Evolutionary conservation across 1,139 yeast species (phyloP).

Genomic region (Candida pseudocylindracea): DNA sequence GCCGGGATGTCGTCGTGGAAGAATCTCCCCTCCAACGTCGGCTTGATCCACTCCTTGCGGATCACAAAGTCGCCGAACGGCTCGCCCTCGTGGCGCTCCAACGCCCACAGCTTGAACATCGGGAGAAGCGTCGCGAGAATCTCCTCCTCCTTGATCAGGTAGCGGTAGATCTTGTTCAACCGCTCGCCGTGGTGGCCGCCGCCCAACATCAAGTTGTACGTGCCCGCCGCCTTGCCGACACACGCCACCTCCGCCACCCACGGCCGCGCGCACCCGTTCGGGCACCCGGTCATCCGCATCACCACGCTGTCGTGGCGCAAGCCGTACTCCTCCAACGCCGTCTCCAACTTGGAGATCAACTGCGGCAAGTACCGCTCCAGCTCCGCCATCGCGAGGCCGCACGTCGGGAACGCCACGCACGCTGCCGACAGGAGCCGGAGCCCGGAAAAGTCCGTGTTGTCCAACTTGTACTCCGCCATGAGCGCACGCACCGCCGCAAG

Average conservation of each 20-base stretch:
- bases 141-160: constrained; percentile 82
- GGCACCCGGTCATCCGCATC: constrained; percentile 99
- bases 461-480: constrained; percentile 56
- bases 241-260: constrained; percentile 94
- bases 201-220: constrained; percentile 86
- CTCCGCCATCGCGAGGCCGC: constrained; percentile 98
- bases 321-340: constrained; percentile 74
- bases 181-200: constrained; percentile 95
- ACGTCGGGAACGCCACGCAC: constrained; percentile 96
- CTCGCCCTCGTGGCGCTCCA: constrained; percentile 77
- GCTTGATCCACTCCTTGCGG: constrained; percentile 68
- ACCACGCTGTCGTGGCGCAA: constrained; percentile 86
- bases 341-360: constrained; percentile 62
- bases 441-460: constrained; percentile 66
- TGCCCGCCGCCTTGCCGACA: constrained; percentile 88
- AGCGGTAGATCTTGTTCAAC: constrained; percentile 72
- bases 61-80: constrained; percentile 90
- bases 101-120: constrained; percentile 82
- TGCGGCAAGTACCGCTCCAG: constrained; percentile 87
- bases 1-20: constrained; percentile 92
- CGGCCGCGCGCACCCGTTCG: constrained; percentile 97
- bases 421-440: constrained; percentile 84
- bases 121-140: constrained; percentile 60
- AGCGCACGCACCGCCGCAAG: constrained; percentile 37
- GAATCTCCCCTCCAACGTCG: constrained; percentile 75